Evolutionary conservation across 768 basidiomycete genomes (phyloP).

Genomic region (Tephrocybe sp.): DNA sequence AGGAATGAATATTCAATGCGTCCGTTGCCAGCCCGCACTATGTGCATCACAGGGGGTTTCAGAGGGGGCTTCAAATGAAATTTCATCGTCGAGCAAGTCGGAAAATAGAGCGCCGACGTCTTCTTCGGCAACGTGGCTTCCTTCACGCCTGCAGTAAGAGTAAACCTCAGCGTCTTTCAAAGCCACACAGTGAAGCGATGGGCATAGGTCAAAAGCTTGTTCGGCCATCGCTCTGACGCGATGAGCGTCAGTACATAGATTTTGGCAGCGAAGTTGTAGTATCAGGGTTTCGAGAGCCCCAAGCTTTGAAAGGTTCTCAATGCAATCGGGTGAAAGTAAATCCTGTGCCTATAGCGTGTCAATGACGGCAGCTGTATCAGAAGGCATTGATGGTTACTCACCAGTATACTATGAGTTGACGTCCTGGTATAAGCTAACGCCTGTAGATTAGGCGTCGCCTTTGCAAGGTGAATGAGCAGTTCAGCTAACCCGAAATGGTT

Average conservation of each 20-base stretch:
- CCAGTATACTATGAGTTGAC: background rate
- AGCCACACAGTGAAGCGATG: slow-evolving; percentile 12
- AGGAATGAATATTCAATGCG: too few relatives aligned
- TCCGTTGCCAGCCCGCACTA: too few relatives aligned
- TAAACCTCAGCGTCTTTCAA: background rate
- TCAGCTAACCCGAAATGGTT: slow-evolving; percentile 1
- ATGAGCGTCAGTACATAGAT: background rate
- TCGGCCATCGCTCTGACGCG: slow-evolving; percentile 4
- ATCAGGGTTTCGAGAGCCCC: slow-evolving; percentile 7
- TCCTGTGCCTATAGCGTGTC: slow-evolving; percentile 3
- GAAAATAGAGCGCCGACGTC: background rate
- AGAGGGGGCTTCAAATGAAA: background rate
- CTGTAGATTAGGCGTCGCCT: slow-evolving; percentile 2
- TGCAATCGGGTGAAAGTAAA: background rate
- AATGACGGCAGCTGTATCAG: background rate
- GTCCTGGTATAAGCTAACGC: slow-evolving; percentile 1
- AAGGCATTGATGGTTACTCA: background rate
- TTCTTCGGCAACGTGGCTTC: background rate
- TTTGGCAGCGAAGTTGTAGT: background rate
- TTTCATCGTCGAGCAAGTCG: background rate
- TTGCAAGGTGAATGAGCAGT: slow-evolving; percentile 4
- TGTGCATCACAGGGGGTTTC: background rate
- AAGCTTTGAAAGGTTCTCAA: slow-evolving; percentile 11
- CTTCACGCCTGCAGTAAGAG: slow-evolving; percentile 10
- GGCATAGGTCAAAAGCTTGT: slow-evolving; percentile 10